These are phyloP conservation scores for Kwoniella botswanensis DNA, from an alignment of 768 basidiomycete species.

Conservation along the genomic window DNA sequence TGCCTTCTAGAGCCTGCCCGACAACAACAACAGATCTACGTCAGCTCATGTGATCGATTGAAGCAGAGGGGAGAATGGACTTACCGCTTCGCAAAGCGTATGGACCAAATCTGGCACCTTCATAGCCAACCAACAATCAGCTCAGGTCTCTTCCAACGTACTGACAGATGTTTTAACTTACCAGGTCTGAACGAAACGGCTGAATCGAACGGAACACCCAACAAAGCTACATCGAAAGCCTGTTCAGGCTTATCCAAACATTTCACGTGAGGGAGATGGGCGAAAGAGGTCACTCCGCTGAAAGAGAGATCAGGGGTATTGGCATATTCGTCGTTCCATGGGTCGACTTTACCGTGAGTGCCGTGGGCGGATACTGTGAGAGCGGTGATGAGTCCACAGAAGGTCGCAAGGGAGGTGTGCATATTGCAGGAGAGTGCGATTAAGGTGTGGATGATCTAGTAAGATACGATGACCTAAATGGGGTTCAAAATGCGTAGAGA, in stretches of 20 bases:
- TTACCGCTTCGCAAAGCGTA: slow-evolving; percentile 71
- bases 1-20: slow-evolving; percentile 42
- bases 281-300: slow-evolving; percentile 80
- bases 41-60: neutral
- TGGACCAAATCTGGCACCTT: slow-evolving; percentile 44
- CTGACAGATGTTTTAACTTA: slow-evolving; percentile 1
- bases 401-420: slow-evolving; percentile 8
- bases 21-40: no score
- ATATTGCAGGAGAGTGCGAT: neutral
- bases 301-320: slow-evolving; percentile 68
- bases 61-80: slow-evolving; percentile 9
- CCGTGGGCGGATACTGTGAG: slow-evolving; percentile 6
- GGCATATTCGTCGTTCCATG: slow-evolving; percentile 35
- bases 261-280: slow-evolving; percentile 74
- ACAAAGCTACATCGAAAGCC: slow-evolving; percentile 74
- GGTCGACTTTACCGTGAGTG: slow-evolving; percentile 23
- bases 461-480: no score
- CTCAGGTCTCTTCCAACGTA: neutral
- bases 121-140: neutral
- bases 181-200: slow-evolving; percentile 52
- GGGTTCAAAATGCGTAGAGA: no score
- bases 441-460: neutral
- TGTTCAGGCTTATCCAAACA: slow-evolving; percentile 69
- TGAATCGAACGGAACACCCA: slow-evolving; percentile 61
- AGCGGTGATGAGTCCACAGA: neutral